Evolutionary conservation across 202 grass and related monocot genomes (phyloP).

Genomic region (Schoenoplectus triqueter): DNA sequence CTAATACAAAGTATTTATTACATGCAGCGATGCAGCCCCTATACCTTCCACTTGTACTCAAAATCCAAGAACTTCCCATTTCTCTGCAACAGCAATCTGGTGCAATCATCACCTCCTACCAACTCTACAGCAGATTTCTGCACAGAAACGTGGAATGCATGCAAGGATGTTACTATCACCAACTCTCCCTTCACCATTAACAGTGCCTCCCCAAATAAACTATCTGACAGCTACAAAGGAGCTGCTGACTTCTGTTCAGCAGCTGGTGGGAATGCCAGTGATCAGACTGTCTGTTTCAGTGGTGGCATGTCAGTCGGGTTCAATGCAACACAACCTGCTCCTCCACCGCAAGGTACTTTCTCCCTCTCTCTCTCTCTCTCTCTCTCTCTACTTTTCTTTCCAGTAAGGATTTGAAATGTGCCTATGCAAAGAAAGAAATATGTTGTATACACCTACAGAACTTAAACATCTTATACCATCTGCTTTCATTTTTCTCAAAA

Average conservation of each 20-base stretch:
- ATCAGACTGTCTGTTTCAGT: constrained; percentile 49
- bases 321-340: constrained; percentile 15
- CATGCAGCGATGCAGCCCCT: constrained; percentile 72
- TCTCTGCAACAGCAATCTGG: constrained; percentile 52
- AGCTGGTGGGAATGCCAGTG: constrained; percentile 36
- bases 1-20: neutral
- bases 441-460: neutral
- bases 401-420: neutral
- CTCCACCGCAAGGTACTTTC: constrained; percentile 17
- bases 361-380: neutral
- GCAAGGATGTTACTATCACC: constrained; percentile 58
- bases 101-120: neutral
- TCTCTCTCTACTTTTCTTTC: neutral
- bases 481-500: neutral
- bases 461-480: neutral
- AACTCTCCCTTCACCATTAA: constrained; percentile 52
- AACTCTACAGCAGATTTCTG: constrained; percentile 52
- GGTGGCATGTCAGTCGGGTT: constrained; percentile 37
- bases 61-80: constrained; percentile 46
- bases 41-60: constrained; percentile 63
- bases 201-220: constrained; percentile 27
- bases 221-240: constrained; percentile 63
- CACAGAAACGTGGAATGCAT: constrained; percentile 55
- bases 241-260: constrained; percentile 56
- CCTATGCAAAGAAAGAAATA: neutral